Conservation (phyloP, 805 yeast species). For the Monosporozyma siamensis region DNA sequence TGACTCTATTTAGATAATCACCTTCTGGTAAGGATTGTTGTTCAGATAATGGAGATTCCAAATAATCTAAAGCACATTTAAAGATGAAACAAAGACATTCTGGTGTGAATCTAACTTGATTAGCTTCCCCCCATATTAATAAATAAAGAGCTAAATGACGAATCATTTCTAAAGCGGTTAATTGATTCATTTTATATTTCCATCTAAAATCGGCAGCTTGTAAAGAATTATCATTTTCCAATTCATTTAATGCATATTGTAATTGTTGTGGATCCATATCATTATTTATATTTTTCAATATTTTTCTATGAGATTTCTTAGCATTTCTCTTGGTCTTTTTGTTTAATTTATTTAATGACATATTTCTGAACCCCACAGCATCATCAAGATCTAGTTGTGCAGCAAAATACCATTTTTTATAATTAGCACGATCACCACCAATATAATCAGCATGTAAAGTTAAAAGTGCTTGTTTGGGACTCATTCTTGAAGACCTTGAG, state of each 20-base stretch:
- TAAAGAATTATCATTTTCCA: slow-evolving; percentile 76
- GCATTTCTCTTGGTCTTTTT: slow-evolving; percentile 69
- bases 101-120: slow-evolving; percentile 86
- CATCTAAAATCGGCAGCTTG: slow-evolving; percentile 78
- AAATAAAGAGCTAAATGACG: slow-evolving; percentile 70
- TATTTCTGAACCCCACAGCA: slow-evolving; percentile 72
- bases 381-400: slow-evolving; percentile 83
- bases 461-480: slow-evolving; percentile 77
- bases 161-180: slow-evolving; percentile 66
- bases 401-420: slow-evolving; percentile 82
- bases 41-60: slow-evolving; percentile 82
- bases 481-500: slow-evolving; percentile 79
- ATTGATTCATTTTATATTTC: slow-evolving; percentile 69
- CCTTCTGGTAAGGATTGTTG: slow-evolving; percentile 80
- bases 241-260: slow-evolving; percentile 48
- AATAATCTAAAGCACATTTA: slow-evolving; percentile 89
- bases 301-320: slow-evolving; percentile 60
- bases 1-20: slow-evolving; percentile 82
- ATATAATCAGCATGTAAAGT: slow-evolving; percentile 80
- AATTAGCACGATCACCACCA: slow-evolving; percentile 81
- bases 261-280: slow-evolving; percentile 51
- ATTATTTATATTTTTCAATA: slow-evolving; percentile 38
- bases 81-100: slow-evolving; percentile 89
- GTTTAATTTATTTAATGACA: slow-evolving; percentile 61
- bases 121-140: slow-evolving; percentile 83